Conservation (phyloP, 2,329 filamentous ascomycete genomes). For the Epicoccum nigrum region DNA sequence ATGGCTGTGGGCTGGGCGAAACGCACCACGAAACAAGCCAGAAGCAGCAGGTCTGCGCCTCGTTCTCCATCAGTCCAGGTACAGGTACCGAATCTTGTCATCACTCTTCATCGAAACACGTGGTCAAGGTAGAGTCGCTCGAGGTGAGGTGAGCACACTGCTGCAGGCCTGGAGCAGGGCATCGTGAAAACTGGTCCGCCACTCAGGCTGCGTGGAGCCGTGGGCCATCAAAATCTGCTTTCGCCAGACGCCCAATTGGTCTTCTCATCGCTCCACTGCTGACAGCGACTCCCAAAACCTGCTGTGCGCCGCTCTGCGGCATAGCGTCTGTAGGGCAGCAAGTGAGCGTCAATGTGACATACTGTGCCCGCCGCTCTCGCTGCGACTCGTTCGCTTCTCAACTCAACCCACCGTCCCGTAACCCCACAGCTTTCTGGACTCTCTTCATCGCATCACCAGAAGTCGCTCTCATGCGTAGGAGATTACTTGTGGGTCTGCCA, state of each 20-base stretch:
- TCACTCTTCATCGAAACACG: conserved; percentile 17
- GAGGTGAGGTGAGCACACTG: neutral
- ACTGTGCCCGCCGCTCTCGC: conserved; percentile 17
- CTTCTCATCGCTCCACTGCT: conserved; percentile 22
- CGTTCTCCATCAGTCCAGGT: conserved; percentile 15
- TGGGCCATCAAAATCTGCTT: conserved; percentile 24
- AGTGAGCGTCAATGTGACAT: conserved; percentile 30
- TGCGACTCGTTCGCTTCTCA: conserved; percentile 21
- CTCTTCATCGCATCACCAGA: conserved; percentile 26
- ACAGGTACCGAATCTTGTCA: conserved; percentile 6
- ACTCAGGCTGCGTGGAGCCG: conserved; percentile 16
- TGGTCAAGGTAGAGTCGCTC: conserved; percentile 19
- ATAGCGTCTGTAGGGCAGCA: conserved; percentile 21
- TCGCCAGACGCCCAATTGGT: conserved; percentile 22
- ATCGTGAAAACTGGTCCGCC: conserved; percentile 6
- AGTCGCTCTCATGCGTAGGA: conserved; percentile 33
- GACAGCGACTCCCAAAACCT: conserved; percentile 29
- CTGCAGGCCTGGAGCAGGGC: conserved; percentile 4
- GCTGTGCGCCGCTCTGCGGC: conserved; percentile 28
- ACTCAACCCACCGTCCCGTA: conserved; percentile 21
- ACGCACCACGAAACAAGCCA: conserved; percentile 28
- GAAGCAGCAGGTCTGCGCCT: conserved; percentile 25
- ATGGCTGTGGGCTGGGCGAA: conserved; percentile 26
- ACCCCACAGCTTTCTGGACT: conserved; percentile 31
- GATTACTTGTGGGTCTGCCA: conserved; percentile 43